phyloP scores from a whole-genome alignment of 2,329 filamentous ascomycete genomes.

The Neobulgaria alba region DNA sequence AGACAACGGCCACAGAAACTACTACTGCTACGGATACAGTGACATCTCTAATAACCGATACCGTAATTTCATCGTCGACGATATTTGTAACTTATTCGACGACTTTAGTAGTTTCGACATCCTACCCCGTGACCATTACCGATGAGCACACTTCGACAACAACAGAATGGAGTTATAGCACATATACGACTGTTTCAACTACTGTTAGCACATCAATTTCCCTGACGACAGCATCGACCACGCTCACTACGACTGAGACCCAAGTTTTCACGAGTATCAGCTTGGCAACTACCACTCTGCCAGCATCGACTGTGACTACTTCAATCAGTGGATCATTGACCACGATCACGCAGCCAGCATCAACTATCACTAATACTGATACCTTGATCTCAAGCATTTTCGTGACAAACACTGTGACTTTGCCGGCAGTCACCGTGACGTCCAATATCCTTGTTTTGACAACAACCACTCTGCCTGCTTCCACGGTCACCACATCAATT shows the following conservation, averaged over 20 bases:
- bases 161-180: constrained; percentile 1
- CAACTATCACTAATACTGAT: neutral
- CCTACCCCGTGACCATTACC: constrained; percentile 6
- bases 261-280: neutral
- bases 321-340: neutral
- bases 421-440: neutral
- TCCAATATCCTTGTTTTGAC: constrained; percentile 3
- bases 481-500: constrained; percentile 7
- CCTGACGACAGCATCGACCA: neutral
- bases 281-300: neutral
- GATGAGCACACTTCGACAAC: constrained; percentile 1
- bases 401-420: neutral
- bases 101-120: constrained; percentile 2
- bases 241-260: neutral
- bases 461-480: constrained; percentile 4
- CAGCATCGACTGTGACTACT: neutral
- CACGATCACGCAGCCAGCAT: neutral
- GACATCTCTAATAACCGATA: neutral
- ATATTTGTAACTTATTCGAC: constrained; percentile 3
- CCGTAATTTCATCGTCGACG: constrained; percentile 3
- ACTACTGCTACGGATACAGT: too few species aligned
- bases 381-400: neutral
- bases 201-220: neutral
- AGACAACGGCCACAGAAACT: too few species aligned
- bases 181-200: neutral